Percentiles rank a stretch among this genome's conserved stretches.
Evolutionary conservation across 495 filamentous ascomycete genomes (phyloP).

Genomic region (Staphylotrichum tortipilum): DNA sequence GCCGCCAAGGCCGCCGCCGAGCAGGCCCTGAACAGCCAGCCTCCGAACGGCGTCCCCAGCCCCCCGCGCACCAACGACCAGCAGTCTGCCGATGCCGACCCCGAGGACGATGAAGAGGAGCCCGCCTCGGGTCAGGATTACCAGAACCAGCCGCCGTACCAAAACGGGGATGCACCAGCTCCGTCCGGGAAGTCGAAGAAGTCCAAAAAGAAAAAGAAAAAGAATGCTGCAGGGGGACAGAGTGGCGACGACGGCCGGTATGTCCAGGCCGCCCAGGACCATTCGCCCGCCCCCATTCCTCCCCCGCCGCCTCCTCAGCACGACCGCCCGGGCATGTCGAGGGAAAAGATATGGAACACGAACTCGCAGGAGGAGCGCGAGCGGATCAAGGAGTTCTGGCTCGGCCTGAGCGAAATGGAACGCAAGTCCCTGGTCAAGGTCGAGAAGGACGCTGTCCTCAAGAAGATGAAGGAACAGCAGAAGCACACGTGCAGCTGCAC

Average conservation of each 20-base stretch:
- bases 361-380: constrained; percentile 87
- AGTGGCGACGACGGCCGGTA: constrained; percentile 13
- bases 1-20: constrained; percentile 56
- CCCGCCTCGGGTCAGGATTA: not conserved
- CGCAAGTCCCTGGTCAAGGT: constrained; percentile 91
- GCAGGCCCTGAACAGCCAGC: constrained; percentile 18
- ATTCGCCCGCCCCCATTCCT: constrained; percentile 4
- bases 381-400: constrained; percentile 96
- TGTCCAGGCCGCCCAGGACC: constrained; percentile 6
- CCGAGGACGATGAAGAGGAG: constrained; percentile 22
- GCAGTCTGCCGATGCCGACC: constrained; percentile 22
- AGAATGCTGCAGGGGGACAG: constrained; percentile 4
- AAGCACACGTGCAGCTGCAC: constrained; percentile 98
- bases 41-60: constrained; percentile 35
- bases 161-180: constrained; percentile 10
- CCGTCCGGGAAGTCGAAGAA: constrained; percentile 41
- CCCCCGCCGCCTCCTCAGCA: constrained; percentile 13
- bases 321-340: constrained; percentile 43
- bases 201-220: constrained; percentile 58
- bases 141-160: constrained; percentile 1
- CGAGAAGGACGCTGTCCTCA: constrained; percentile 94
- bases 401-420: constrained; percentile 90
- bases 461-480: constrained; percentile 99
- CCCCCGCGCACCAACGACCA: constrained; percentile 25
- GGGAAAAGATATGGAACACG: constrained; percentile 95